phyloP scores from a whole-genome alignment of 495 filamentous ascomycete genomes.

The Lasiosphaeriaceae sp. region DNA sequence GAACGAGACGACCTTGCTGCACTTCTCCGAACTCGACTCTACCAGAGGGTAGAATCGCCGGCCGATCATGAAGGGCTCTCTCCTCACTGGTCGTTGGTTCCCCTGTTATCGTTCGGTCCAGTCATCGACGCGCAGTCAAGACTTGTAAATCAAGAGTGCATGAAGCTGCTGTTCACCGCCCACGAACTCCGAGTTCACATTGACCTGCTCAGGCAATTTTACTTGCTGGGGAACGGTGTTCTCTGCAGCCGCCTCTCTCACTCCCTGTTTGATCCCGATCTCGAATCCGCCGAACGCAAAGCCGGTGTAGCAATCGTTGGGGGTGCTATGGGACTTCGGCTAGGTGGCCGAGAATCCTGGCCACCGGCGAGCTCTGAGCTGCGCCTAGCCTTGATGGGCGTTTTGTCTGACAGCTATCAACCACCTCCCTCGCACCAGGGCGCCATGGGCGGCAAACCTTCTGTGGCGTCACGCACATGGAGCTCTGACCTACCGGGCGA shows the following conservation, averaged over 20 bases:
- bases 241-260: conserved; percentile 75
- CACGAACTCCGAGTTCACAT: conserved; percentile 75
- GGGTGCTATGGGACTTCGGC: conserved; percentile 72
- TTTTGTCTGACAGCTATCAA: conserved; percentile 71
- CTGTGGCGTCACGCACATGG: conserved; percentile 15
- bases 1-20: conserved; percentile 29
- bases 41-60: conserved; percentile 4
- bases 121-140: conserved; percentile 68
- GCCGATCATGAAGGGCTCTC: conserved; percentile 40
- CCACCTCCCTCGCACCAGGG: not conserved
- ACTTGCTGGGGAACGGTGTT: conserved; percentile 78
- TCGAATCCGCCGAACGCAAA: conserved; percentile 70
- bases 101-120: conserved; percentile 71
- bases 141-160: conserved; percentile 70
- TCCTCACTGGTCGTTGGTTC: conserved; percentile 67
- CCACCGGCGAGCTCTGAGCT: conserved; percentile 91
- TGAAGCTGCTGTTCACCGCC: conserved; percentile 74
- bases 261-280: conserved; percentile 83
- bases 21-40: conserved; percentile 29
- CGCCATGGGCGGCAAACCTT: not conserved
- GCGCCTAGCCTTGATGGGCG: conserved; percentile 79
- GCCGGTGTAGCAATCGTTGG: conserved; percentile 63
- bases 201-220: conserved; percentile 70
- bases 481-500: conserved; percentile 67
- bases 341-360: conserved; percentile 77